Percentiles rank a stretch among this genome's conserved stretches.
Conservation (phyloP, 2,329 filamentous ascomycete species). For the Fusarium sp. region DNA sequence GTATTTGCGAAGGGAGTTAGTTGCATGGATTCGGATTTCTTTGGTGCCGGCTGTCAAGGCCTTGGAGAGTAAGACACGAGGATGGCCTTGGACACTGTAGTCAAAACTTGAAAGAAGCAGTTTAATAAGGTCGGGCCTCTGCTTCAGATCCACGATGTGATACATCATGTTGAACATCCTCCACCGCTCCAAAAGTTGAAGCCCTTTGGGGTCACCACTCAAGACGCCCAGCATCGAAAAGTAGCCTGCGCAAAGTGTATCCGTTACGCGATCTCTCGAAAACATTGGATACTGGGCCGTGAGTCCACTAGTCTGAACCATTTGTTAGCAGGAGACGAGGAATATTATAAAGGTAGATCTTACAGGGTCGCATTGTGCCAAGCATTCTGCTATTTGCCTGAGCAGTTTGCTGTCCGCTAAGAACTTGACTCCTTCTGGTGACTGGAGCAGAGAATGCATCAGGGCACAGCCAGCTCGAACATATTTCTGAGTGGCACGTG, state of each 20-base stretch:
- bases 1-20: conserved; percentile 87
- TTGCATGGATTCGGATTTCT: conserved; percentile 89
- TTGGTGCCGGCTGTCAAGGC: conserved; percentile 92
- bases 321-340: conserved; percentile 36
- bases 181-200: conserved; percentile 94
- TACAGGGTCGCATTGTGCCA: conserved; percentile 93
- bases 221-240: conserved; percentile 91
- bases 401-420: conserved; percentile 92
- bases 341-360: conserved; percentile 39
- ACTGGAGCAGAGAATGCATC: conserved; percentile 87
- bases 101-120: conserved; percentile 91
- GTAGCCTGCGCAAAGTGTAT: conserved; percentile 91
- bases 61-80: conserved; percentile 91
- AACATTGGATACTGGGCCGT: conserved; percentile 91
- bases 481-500: conserved; percentile 93
- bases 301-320: conserved; percentile 69
- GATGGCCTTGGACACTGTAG: conserved; percentile 88
- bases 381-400: conserved; percentile 92
- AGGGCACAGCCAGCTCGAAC: conserved; percentile 89
- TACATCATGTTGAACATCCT: conserved; percentile 99
- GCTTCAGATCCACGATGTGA: conserved; percentile 91
- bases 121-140: conserved; percentile 91
- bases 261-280: conserved; percentile 82
- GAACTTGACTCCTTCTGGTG: conserved; percentile 84
- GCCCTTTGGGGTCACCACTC: conserved; percentile 82